Percentiles rank a stretch among this genome's conserved stretches.
These are phyloP conservation scores for Scedosporium apiospermum DNA, from an alignment of 2,329 filamentous ascomycete genomes.

Conservation along the genomic window DNA sequence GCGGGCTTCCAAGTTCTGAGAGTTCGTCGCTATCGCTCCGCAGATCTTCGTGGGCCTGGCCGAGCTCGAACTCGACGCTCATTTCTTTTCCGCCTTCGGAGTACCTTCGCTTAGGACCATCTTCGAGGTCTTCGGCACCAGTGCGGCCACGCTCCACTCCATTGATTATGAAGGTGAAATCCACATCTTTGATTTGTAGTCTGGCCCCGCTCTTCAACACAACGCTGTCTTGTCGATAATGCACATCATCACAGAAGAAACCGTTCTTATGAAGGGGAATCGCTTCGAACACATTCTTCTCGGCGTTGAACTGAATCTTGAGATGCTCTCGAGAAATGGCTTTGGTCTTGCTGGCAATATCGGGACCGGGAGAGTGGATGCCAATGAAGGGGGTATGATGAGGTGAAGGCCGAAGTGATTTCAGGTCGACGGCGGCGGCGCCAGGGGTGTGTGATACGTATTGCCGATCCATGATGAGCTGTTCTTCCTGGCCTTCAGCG, in stretches of 20 bases:
- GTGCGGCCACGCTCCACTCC: constrained; percentile 48
- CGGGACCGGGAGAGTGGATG: constrained; percentile 60
- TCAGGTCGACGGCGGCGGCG: constrained; percentile 49
- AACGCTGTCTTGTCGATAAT: constrained; percentile 45
- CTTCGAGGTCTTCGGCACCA: constrained; percentile 47
- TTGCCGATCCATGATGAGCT: constrained; percentile 46
- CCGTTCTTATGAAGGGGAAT: constrained; percentile 54
- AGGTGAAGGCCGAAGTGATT: constrained; percentile 49
- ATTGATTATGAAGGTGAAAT: constrained; percentile 60
- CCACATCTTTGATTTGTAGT: constrained; percentile 64
- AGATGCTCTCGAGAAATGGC: constrained; percentile 67
- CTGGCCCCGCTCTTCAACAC: constrained; percentile 53
- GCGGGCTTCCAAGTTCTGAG: constrained; percentile 32
- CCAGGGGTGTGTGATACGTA: constrained; percentile 52
- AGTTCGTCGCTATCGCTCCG: constrained; percentile 46
- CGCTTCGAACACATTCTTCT: constrained; percentile 55
- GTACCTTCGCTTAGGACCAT: constrained; percentile 36
- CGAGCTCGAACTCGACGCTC: constrained; percentile 64
- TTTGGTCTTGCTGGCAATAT: constrained; percentile 55
- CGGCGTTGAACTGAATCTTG: constrained; percentile 60
- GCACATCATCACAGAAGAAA: constrained; percentile 55
- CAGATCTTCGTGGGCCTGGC: constrained; percentile 45
- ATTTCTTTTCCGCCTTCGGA: constrained; percentile 56
- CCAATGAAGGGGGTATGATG: constrained; percentile 56
- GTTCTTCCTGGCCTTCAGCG: constrained; percentile 24